Evolutionary conservation across 257 asterid genomes (phyloP).

Genomic region (Rubia yunnanensis): DNA sequence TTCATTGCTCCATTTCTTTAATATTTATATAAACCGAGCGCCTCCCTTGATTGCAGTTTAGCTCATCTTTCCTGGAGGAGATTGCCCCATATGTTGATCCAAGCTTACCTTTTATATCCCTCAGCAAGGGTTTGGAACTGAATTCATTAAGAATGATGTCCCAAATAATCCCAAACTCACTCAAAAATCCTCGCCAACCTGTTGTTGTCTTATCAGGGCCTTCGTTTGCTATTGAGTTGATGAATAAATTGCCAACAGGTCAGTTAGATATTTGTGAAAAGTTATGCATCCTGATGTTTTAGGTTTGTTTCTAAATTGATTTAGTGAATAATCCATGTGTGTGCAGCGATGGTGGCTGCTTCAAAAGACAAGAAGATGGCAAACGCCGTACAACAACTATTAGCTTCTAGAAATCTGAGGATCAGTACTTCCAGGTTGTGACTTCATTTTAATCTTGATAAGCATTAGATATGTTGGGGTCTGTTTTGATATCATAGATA

Average conservation of each 20-base stretch:
- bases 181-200: constrained; percentile 86
- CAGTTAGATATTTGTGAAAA: constrained; percentile 15
- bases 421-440: constrained; percentile 83
- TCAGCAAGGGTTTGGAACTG: constrained; percentile 92
- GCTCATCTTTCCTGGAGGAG: constrained; percentile 75
- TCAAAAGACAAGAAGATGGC: constrained; percentile 85
- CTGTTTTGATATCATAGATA: background rate
- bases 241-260: constrained; percentile 93
- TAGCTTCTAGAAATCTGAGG: constrained; percentile 66
- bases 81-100: constrained; percentile 76
- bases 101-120: constrained; percentile 81
- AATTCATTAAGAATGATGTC: constrained; percentile 81
- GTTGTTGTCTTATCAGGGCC: constrained; percentile 83
- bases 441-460: constrained; percentile 1
- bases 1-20: background rate
- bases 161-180: constrained; percentile 73
- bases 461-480: background rate
- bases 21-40: background rate
- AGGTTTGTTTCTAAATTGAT: constrained; percentile 11
- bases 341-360: constrained; percentile 82
- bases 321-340: constrained; percentile 6
- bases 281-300: constrained; percentile 8
- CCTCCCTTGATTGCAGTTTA: constrained; percentile 55
- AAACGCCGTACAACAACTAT: constrained; percentile 77
- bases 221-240: constrained; percentile 82